phyloP scores from a whole-genome alignment of 2,329 filamentous ascomycete genomes.

The Colletotrichum salicis region DNA sequence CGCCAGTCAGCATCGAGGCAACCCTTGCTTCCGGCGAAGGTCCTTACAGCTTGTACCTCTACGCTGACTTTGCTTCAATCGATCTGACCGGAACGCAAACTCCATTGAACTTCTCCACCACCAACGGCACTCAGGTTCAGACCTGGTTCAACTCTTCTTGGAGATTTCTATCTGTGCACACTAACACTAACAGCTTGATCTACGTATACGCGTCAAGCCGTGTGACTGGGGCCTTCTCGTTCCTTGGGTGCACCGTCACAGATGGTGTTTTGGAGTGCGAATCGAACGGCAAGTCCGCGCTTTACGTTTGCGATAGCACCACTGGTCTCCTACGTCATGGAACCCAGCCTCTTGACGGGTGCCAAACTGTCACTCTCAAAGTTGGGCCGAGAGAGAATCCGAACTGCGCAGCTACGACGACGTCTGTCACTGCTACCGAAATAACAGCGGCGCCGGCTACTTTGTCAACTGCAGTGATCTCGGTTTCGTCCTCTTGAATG shows the following conservation, averaged over 20 bases:
- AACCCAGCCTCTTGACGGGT: neutral
- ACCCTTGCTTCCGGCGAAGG: slow-evolving; percentile 22
- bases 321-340: neutral
- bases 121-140: neutral
- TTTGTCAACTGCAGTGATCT: neutral
- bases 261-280: neutral
- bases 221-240: neutral
- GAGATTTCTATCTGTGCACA: slow-evolving; percentile 25
- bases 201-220: slow-evolving; percentile 30
- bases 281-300: neutral
- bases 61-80: slow-evolving; percentile 35
- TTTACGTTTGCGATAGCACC: neutral
- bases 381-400: neutral
- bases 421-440: neutral
- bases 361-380: neutral
- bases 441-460: neutral
- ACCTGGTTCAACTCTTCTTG: neutral
- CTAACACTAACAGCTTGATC: slow-evolving; percentile 37
- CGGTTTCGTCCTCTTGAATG: too few relatives aligned
- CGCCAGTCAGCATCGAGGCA: slow-evolving; percentile 19
- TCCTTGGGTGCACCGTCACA: neutral
- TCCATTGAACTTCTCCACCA: slow-evolving; percentile 2
- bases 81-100: slow-evolving; percentile 24
- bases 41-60: slow-evolving; percentile 29
- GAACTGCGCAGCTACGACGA: neutral